Evolutionary conservation across 805 yeast species (phyloP), one percentile per base, ranked within the genome.

Genomic region (Huiozyma naganishii): DNA sequence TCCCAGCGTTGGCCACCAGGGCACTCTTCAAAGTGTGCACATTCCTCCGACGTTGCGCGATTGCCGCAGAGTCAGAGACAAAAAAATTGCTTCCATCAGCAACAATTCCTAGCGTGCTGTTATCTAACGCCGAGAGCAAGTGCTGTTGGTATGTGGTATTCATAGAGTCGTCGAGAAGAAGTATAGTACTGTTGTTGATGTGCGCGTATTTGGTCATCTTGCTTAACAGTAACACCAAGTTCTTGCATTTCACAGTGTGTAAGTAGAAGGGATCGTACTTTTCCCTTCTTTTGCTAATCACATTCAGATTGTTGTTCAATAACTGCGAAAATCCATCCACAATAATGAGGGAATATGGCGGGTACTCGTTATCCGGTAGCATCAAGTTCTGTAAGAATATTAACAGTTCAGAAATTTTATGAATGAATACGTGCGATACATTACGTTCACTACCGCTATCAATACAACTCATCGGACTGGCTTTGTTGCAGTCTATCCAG

Each of bases 271-370:
- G 41, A 30, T 43, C 44, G 12, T 39, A n/a, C 29, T 36, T 34
- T 1, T 40, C 48, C 30, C 44, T 33, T 5, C 33, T 8, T 27
- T 32, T 36, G 27, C 35, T 27, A 6, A 46, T 8, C 4, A 39
- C 32, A 17, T 51, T 43, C 35, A 61, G 12, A 44, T 60, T 58
- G 41, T 57, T 53, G 12, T 47, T 48, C 7, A 58, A 46, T 6
- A 60, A 42, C 35, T 54, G 57, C n/a, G 66, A 59, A 40, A 62
- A 52, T 8, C 66, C 64, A 46, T 60, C 62, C 10, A 62, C 52
- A 13, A 62, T 45, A 13, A 62, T 45, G 7, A 58, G 41, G 4
- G 45, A 42, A 42, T 51, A 59, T n/a, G 32, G 23, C 7, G 39
- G 40, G 3, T 35, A 13, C 32, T 35, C 36, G 12, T 41, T 33